These are phyloP conservation scores for Melaleuca quinquenervia DNA, from an alignment of 345 rosid species.

Conservation along the genomic window DNA sequence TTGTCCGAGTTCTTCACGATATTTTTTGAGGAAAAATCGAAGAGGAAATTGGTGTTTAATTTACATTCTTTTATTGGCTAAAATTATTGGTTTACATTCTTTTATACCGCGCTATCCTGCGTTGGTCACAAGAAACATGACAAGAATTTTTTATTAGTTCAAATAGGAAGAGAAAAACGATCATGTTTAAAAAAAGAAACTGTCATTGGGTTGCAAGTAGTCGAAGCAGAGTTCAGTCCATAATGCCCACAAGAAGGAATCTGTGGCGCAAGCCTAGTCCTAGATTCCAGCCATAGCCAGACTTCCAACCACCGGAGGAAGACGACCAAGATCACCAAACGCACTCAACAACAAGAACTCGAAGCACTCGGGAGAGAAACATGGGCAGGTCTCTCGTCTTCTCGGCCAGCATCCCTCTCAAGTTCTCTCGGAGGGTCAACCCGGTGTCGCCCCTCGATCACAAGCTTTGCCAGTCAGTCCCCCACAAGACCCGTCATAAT, in stretches of 20 bases:
- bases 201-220: not conserved
- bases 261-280: not conserved
- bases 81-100: not conserved
- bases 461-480: not conserved
- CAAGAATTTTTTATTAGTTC: not conserved
- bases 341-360: not conserved
- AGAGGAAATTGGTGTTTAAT: fast-evolving
- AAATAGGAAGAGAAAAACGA: not conserved
- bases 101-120: not conserved
- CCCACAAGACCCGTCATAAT: slow-evolving; percentile 2
- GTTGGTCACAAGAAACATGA: not conserved
- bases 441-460: not conserved
- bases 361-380: not conserved
- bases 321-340: not conserved
- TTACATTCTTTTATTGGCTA: not conserved
- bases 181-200: not conserved
- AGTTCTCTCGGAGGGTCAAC: slow-evolving; percentile 9
- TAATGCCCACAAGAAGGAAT: not conserved
- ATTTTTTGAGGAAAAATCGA: not conserved
- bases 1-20: not conserved
- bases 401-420: slow-evolving; percentile 30
- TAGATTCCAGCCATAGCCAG: not conserved
- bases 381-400: slow-evolving; percentile 45
- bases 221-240: not conserved
- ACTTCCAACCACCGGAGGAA: not conserved